A percentile compares a stretch with the other conserved stretches of the same genome.
phyloP scores from a whole-genome alignment of 176 grass and related monocot genomes.

The Microstegium vimineum region DNA sequence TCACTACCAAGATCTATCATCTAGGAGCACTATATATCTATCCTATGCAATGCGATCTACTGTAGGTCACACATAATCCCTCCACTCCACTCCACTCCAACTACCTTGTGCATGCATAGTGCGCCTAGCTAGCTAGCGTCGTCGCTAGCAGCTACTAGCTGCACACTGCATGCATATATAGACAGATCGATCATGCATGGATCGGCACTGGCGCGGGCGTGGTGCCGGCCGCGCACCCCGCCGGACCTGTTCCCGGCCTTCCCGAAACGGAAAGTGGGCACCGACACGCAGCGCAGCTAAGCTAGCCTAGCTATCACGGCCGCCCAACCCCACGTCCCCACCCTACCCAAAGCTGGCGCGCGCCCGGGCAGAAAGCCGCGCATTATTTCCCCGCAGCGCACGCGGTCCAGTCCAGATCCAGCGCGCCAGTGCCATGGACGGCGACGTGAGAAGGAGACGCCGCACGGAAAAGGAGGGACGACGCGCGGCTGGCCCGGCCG shows the following conservation, averaged over 20 bases:
- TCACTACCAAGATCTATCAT: too few species aligned
- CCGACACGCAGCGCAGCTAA: not conserved
- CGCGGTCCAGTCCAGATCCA: slow-evolving; percentile 37
- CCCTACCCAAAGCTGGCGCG: not conserved
- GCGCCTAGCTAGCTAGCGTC: too few species aligned
- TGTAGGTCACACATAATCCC: too few species aligned
- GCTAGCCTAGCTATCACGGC: too few species aligned
- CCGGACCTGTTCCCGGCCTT: slow-evolving; percentile 23
- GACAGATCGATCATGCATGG: too few species aligned
- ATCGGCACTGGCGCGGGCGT: not conserved
- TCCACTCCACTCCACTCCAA: too few species aligned
- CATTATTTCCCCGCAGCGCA: not conserved
- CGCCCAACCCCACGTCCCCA: not conserved
- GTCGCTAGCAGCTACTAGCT: not conserved
- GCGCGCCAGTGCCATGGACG: slow-evolving; percentile 27
- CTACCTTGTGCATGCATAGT: too few species aligned
- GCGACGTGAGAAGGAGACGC: not conserved
- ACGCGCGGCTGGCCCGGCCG: too few species aligned
- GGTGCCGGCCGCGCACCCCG: not conserved
- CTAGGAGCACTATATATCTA: too few species aligned
- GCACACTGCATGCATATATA: not conserved
- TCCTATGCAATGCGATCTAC: too few species aligned
- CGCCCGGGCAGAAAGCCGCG: not conserved
- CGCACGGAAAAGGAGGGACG: not conserved
- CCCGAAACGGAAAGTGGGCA: slow-evolving; percentile 48